Percentiles rank a stretch among this genome's conserved stretches.
These are phyloP conservation scores for Venustampulla echinocandica DNA, from an alignment of 495 filamentous ascomycete genomes.

Conservation along the genomic window DNA sequence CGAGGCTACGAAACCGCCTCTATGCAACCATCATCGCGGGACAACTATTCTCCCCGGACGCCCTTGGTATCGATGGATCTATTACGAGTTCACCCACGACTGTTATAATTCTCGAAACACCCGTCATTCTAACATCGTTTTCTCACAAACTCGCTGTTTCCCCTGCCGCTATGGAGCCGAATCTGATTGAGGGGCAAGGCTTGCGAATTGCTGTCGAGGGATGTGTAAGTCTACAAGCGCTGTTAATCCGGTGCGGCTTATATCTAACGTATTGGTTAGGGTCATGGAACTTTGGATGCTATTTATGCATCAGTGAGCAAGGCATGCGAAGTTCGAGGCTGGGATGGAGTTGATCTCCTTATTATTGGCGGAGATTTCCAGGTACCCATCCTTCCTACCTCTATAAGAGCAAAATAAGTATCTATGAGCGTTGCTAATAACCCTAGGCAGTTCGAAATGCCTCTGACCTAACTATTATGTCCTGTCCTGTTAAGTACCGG, in stretches of 20 bases:
- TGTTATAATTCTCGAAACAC: neutral
- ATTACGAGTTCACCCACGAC: too few species aligned
- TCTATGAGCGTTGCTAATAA: conserved; percentile 20
- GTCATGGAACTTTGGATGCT: conserved; percentile 80
- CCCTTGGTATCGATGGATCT: too few species aligned
- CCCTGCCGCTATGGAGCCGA: neutral
- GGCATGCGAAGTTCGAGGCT: conserved; percentile 54
- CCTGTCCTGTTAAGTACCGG: conserved; percentile 75
- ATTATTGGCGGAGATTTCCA: conserved; percentile 92
- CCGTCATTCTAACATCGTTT: neutral
- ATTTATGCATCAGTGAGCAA: conserved; percentile 72
- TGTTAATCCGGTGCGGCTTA: neutral
- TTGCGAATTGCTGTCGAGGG: conserved; percentile 61
- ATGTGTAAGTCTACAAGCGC: conserved; percentile 51
- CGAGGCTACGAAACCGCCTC: neutral
- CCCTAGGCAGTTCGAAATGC: conserved; percentile 73
- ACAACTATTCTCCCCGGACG: too few species aligned
- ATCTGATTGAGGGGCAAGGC: conserved; percentile 28
- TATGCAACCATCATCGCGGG: too few species aligned
- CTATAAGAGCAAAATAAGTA: neutral
- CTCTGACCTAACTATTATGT: conserved; percentile 76
- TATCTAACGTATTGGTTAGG: conserved; percentile 41
- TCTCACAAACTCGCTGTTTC: neutral
- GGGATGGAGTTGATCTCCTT: conserved; percentile 70
- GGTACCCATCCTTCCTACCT: conserved; percentile 34